Percentiles rank a stretch among this genome's conserved stretches.
These are phyloP conservation scores for Aspergillus flavus DNA, from an alignment of 2,329 filamentous ascomycete species.

Conservation along the genomic window DNA sequence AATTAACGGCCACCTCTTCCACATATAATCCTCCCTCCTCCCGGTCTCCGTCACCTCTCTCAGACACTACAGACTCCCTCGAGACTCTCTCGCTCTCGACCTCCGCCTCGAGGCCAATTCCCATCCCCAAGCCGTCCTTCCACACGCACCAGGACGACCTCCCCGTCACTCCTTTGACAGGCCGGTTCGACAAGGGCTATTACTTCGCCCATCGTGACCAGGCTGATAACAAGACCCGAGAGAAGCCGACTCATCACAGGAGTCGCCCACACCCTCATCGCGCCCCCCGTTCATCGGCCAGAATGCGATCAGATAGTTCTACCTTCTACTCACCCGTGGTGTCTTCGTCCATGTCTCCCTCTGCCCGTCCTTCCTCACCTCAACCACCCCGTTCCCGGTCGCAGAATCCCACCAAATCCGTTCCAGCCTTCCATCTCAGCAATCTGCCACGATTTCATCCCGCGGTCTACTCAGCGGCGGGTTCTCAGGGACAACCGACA, in stretches of 20 bases:
- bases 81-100: conserved; percentile 31
- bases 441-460: conserved; percentile 51
- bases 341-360: conserved; percentile 38
- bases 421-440: conserved; percentile 41
- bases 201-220: conserved; percentile 38
- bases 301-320: conserved; percentile 38
- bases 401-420: conserved; percentile 39
- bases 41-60: conserved; percentile 27
- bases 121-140: conserved; percentile 34
- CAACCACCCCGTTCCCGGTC: conserved; percentile 36
- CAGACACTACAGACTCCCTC: conserved; percentile 25
- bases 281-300: conserved; percentile 18
- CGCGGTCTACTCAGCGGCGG: conserved; percentile 43
- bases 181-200: conserved; percentile 39
- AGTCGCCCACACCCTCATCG: conserved; percentile 19
- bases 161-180: conserved; percentile 42
- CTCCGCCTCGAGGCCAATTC: conserved; percentile 38
- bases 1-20: conserved; percentile 41
- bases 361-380: conserved; percentile 36
- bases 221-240: conserved; percentile 22
- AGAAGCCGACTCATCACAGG: conserved; percentile 11
- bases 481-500: conserved; percentile 32
- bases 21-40: conserved; percentile 38
- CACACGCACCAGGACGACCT: conserved; percentile 34
- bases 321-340: conserved; percentile 34